Base-by-base conservation (phyloP, 2,329 filamentous ascomycete genomes). In the Keithomyces neogunnii region DNA sequence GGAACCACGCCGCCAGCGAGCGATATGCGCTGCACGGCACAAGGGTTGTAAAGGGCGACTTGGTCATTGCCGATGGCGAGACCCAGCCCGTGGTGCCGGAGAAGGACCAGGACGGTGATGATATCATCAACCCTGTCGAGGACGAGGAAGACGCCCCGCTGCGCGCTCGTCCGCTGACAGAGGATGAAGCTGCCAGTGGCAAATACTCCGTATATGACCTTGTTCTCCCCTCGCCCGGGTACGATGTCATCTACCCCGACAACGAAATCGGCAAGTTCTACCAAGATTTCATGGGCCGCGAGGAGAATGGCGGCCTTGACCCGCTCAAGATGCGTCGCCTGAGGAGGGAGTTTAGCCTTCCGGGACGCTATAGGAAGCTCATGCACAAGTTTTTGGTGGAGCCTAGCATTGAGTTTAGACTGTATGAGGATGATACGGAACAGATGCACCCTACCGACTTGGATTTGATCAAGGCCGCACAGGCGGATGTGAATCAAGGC, bases 221-320 rank as follows among this genome's bases (percentile, higher is more conserved):
- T 55, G 91, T 99, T 10, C 77, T 99, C 2, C 92, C 95, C 3
- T 84, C 87, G n/a, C 93, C 93, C 0, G 93, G 93, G 19, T 96
- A 84, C 71, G 90, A 96, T 60, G 81, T 97, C 39, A 68, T 88
- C 36, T 99, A 97, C 64, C 93, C 93, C 0, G 65, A 75, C 28
- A 97, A 99, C 66, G 81, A 82, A 36, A 82, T 96, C 55, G 89
- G 86, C n/a, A 76, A 81, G 3, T 95, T 86, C 66, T 99, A 97
- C 71, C 78, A 78, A 56, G 77, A 81, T 2, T 95, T 96, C 70
- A 99, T 99, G 95, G 80, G 71, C 33, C 86, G 79, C 48, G 79
- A 86, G 46, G 78, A 81, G 55, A 91, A 93, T 55, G 92, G 92
- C 9, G 72, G 74, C 1, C 75, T 99, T 10, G 84, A 95, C 65